Base-by-base conservation (phyloP, 306 rosid genomes). In the Styphnolobium japonicum region DNA sequence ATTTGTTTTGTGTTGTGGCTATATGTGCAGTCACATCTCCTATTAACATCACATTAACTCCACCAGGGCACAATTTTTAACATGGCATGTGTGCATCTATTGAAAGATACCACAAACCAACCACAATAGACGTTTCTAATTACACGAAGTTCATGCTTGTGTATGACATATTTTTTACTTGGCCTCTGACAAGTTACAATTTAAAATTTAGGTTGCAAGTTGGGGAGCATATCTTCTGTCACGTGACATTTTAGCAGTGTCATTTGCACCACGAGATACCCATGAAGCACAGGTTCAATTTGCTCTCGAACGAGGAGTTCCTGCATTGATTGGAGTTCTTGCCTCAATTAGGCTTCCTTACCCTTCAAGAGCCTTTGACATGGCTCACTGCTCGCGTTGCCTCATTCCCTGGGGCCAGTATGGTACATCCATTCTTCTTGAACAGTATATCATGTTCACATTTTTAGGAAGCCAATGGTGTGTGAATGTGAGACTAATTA, bases 341-440 rank as follows among this genome's bases (percentile, higher is more conserved):
- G 99, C 98, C 62, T 93, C 99, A 27, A 83, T 84, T 12, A 87
- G 98, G 80, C 99, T 95, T 62, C 99, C 99, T 14, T 95, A 95
- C 89, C 99, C 99, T 66, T 90, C 99, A 0, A 88, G 99, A 77
- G 85, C 96, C 15, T 95, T 95, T 66, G 99, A 93, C 89, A 90
- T 95, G 92, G 99, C 99, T 40, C 99, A 95, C 15, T 95, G 99
- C 86, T 95, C 99, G 2, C 99, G 99, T 40, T 95, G 99, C 83
- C 98, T 95, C 49, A 95, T 95, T 77, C 99, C 99, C 0, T 95
- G 99, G 99, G 96, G 91, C 62, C 81, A 85, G 67, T 34, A 77
- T 36, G 97, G 99, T 95, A 87, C 55, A 39, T 61, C 16, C 18
- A 52, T 49, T 27, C 9, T 48, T 21, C 65, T 14, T 39, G 8